Conservation (phyloP, 2,329 filamentous ascomycete genomes). For the Thelonectria blattea region DNA sequence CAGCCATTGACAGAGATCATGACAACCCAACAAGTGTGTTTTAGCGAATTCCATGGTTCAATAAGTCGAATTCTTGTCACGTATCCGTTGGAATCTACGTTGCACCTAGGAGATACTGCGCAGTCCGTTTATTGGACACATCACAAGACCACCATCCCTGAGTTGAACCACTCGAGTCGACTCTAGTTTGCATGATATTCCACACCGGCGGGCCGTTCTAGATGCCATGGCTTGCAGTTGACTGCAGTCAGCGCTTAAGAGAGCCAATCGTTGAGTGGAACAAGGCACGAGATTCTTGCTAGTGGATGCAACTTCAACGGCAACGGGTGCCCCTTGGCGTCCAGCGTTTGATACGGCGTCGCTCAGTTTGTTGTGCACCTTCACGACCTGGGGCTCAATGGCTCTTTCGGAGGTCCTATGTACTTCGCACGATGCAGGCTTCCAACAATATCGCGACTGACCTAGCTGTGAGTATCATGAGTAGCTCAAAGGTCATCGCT, state of each 20-base stretch:
- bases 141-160: constrained; percentile 9
- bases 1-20: constrained; percentile 5
- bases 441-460: not conserved
- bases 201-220: constrained; percentile 6
- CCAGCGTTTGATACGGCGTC: not conserved
- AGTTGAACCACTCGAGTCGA: not conserved
- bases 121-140: constrained; percentile 5
- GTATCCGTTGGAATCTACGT: not conserved
- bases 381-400: not conserved
- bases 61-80: not conserved
- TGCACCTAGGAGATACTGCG: not conserved
- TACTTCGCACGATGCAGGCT: not conserved
- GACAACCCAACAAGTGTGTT: not conserved
- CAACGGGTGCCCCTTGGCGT: not conserved
- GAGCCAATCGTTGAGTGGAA: constrained; percentile 2
- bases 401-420: not conserved
- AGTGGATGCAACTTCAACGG: constrained; percentile 1
- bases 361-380: not conserved
- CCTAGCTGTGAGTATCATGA: not conserved
- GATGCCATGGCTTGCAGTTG: constrained; percentile 5
- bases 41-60: not conserved
- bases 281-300: not conserved
- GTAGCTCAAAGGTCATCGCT: not conserved
- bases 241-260: constrained; percentile 8
- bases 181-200: constrained; percentile 9